These are phyloP conservation scores for Phytophthora sojae DNA, from an alignment of 352 stramenopile species.

Conservation along the genomic window DNA sequence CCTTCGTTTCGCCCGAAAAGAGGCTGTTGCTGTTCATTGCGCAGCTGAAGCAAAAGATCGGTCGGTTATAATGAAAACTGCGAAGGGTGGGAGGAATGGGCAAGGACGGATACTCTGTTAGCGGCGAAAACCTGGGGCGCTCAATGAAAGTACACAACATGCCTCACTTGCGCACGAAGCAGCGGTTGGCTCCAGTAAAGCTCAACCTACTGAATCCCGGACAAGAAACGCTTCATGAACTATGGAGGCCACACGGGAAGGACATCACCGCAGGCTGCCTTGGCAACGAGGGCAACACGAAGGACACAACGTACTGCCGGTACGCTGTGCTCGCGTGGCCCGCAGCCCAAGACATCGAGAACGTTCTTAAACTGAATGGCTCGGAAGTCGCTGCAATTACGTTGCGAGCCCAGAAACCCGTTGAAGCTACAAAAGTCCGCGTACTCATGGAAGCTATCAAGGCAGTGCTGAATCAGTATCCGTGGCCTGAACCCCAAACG, in stretches of 20 bases:
- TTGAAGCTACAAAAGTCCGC: neutral
- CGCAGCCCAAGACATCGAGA: neutral
- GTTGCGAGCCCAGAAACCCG: neutral
- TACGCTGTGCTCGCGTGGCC: neutral
- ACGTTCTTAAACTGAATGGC: neutral
- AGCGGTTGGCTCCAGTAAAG: neutral
- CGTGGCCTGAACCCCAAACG: neutral
- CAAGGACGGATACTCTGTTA: neutral
- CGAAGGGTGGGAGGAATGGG: neutral
- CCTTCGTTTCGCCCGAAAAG: neutral
- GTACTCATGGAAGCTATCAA: neutral
- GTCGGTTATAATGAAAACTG: neutral
- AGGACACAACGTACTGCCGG: neutral
- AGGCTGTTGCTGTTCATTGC: neutral
- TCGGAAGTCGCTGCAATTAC: neutral
- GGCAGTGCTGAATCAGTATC: neutral
- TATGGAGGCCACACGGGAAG: neutral
- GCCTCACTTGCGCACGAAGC: neutral
- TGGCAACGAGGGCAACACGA: neutral
- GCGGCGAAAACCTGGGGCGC: neutral
- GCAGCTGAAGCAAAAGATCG: neutral
- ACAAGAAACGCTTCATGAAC: neutral
- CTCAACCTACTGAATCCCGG: neutral
- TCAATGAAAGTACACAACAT: neutral
- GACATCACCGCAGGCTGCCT: neutral